Evolutionary conservation across 495 filamentous ascomycete genomes (phyloP).

Genomic region (Lindgomyces ingoldianus): DNA sequence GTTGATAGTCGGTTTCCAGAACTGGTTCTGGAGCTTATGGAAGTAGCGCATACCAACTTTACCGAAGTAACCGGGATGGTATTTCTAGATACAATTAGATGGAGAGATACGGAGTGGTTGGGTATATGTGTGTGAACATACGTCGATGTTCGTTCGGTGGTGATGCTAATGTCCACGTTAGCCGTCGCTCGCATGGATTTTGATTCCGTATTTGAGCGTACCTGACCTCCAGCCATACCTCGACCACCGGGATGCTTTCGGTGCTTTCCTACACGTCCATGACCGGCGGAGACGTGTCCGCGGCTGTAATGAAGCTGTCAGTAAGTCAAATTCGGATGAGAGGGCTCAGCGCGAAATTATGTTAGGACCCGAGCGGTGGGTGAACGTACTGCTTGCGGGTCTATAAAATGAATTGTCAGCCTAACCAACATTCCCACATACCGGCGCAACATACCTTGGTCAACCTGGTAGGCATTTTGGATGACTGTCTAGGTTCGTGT

Average conservation of each 20-base stretch:
- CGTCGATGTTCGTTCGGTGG: slow-evolving; percentile 89
- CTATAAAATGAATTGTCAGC: slow-evolving; percentile 14
- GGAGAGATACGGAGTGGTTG: too few species aligned
- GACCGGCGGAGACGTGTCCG: slow-evolving; percentile 88
- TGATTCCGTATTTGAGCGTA: background rate
- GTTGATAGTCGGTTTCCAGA: slow-evolving; percentile 92
- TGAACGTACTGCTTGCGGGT: slow-evolving; percentile 66
- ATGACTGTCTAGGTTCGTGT: slow-evolving; percentile 20
- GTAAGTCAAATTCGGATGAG: background rate
- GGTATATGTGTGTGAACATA: slow-evolving; percentile 89
- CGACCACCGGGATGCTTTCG: slow-evolving; percentile 66
- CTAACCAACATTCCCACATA: background rate
- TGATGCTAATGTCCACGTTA: slow-evolving; percentile 62
- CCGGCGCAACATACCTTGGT: slow-evolving; percentile 50
- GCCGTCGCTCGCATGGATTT: background rate
- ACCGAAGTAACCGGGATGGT: slow-evolving; percentile 95
- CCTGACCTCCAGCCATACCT: slow-evolving; percentile 87
- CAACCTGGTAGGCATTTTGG: slow-evolving; percentile 78
- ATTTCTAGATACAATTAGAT: too few species aligned
- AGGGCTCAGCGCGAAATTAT: background rate
- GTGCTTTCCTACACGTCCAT: slow-evolving; percentile 56
- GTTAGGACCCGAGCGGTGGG: background rate
- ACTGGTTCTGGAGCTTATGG: slow-evolving; percentile 84
- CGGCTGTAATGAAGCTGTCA: slow-evolving; percentile 48
- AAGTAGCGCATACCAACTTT: slow-evolving; percentile 97